Conservation (phyloP, 495 filamentous ascomycete species). For the Ascodesmis nigricans region DNA sequence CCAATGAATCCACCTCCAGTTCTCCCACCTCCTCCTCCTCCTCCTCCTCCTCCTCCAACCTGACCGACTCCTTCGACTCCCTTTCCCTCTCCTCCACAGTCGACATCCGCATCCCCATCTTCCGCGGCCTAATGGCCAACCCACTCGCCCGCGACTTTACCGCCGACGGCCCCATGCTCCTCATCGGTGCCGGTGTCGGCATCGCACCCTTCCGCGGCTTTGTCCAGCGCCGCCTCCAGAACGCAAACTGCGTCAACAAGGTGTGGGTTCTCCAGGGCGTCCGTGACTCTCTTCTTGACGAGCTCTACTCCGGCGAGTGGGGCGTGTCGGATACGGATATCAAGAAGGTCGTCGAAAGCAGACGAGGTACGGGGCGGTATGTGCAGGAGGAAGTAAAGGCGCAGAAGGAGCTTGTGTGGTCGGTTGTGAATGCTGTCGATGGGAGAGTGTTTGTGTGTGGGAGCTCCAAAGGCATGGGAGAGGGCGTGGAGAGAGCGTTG, state of each 20-base stretch:
- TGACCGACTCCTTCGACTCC: too few relatives aligned
- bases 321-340: slow-evolving; percentile 82
- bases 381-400: slow-evolving; percentile 69
- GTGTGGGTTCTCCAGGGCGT: slow-evolving; percentile 98
- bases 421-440: slow-evolving; percentile 78
- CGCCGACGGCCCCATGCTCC: slow-evolving; percentile 83
- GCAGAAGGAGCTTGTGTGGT: slow-evolving; percentile 92
- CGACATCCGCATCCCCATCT: slow-evolving; percentile 65
- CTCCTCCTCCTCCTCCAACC: too few relatives aligned
- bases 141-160: slow-evolving; percentile 75
- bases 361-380: slow-evolving; percentile 52
- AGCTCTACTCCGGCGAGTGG: slow-evolving; percentile 91
- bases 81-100: slow-evolving; percentile 12
- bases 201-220: slow-evolving; percentile 95
- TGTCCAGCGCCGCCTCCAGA: slow-evolving; percentile 81
- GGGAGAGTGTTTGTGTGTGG: slow-evolving; percentile 92
- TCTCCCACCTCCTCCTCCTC: too few relatives aligned
- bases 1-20: too few relatives aligned
- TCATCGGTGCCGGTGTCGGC: slow-evolving; percentile 90
- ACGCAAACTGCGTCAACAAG: slow-evolving; percentile 95
- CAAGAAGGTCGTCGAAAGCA: slow-evolving; percentile 78
- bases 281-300: slow-evolving; percentile 74
- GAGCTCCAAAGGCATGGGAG: slow-evolving; percentile 85
- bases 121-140: slow-evolving; percentile 96
- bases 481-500: slow-evolving; percentile 70